Conservation (phyloP, 163 green algal genomes). For the Chloroidium sp. region DNA sequence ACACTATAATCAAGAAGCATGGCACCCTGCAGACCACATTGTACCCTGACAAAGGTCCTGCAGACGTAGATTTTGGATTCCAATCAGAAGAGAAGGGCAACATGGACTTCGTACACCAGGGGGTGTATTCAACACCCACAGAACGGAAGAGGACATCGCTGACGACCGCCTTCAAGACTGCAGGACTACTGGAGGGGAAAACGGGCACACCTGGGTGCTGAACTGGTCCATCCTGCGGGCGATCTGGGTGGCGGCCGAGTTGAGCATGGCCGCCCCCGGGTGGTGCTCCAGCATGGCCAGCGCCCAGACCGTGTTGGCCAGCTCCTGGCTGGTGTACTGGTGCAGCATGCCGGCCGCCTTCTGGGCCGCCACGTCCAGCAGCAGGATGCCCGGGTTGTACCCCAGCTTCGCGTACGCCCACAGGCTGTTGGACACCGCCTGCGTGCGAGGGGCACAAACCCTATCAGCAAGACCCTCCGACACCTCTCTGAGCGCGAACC, state of each 20-base stretch:
- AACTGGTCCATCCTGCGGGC: conserved; percentile 26
- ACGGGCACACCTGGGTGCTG: conserved; percentile 15
- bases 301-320: conserved; percentile 39
- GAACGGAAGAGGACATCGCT: too few relatives aligned
- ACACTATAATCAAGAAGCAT: not conserved
- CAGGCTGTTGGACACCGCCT: conserved; percentile 32
- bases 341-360: conserved; percentile 14
- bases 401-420: conserved; percentile 34
- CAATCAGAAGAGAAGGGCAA: too few relatives aligned
- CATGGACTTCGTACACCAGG: too few relatives aligned
- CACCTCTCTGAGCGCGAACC: too few relatives aligned
- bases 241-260: conserved; percentile 23
- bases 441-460: not conserved
- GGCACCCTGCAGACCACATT: not conserved
- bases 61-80: too few relatives aligned
- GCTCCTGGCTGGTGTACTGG: conserved; percentile 35
- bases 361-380: conserved; percentile 17
- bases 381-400: conserved; percentile 17
- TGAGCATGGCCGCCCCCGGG: conserved; percentile 25
- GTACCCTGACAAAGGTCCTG: too few relatives aligned
- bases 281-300: conserved; percentile 33
- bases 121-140: too few relatives aligned
- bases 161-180: not conserved
- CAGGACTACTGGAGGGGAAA: not conserved
- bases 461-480: not conserved